phyloP scores from a whole-genome alignment of 495 filamentous ascomycete species.

The Hyaloscypha bicolor region DNA sequence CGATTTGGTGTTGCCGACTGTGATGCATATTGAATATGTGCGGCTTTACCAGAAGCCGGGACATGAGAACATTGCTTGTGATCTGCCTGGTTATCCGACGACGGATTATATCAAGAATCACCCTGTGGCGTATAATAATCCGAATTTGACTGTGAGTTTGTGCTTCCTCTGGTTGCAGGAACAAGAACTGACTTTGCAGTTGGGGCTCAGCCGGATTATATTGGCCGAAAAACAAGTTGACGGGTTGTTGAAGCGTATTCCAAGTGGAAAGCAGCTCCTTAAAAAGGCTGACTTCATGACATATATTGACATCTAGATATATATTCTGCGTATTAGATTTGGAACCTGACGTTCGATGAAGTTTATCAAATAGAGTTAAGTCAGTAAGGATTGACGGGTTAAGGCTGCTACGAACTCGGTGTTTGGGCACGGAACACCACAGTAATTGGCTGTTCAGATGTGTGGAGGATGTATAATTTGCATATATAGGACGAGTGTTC shows the following conservation, averaged over 20 bases:
- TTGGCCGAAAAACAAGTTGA: constrained; percentile 52
- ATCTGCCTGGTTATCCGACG: constrained; percentile 70
- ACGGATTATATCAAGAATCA: constrained; percentile 70
- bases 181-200: constrained; percentile 7
- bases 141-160: constrained; percentile 58
- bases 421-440: no score
- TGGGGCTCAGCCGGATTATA: constrained; percentile 47
- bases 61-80: constrained; percentile 61
- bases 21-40: constrained; percentile 73
- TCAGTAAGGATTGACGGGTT: no score
- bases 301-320: not conserved
- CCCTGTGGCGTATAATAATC: constrained; percentile 62
- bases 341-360: no score
- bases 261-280: not conserved
- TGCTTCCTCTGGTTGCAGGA: not conserved
- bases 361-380: no score
- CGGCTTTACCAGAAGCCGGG: constrained; percentile 72
- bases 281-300: not conserved
- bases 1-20: constrained; percentile 63
- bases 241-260: constrained; percentile 20
- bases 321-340: not conserved
- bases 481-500: no score
- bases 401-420: no score
- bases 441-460: no score
- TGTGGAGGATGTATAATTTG: no score